phyloP scores from a whole-genome alignment of 257 asterid genomes.

The Orobanche coerulescens region DNA sequence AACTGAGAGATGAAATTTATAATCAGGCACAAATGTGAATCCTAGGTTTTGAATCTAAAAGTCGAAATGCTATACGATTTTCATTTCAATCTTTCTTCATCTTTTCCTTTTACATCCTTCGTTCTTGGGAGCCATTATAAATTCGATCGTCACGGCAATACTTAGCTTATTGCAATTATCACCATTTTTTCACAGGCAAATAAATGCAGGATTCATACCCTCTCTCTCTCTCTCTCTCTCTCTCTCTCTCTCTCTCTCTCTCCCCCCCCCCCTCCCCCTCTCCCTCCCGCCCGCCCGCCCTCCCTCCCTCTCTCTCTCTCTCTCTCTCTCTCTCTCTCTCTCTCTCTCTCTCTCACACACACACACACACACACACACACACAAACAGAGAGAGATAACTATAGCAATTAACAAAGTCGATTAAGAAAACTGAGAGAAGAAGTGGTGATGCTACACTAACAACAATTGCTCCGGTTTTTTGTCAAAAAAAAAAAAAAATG shows the following conservation, averaged over 20 bases:
- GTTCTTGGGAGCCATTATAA: not conserved
- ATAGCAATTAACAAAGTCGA: not conserved
- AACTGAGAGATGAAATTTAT: too few relatives aligned
- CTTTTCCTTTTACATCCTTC: not conserved
- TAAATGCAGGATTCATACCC: not conserved
- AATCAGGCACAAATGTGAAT: too few relatives aligned
- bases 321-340: too few relatives aligned
- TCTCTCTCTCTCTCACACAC: too few relatives aligned
- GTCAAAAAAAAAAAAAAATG: not conserved
- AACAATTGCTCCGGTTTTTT: not conserved
- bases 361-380: not conserved
- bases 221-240: too few relatives aligned
- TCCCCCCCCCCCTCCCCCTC: too few relatives aligned
- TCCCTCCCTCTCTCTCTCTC: too few relatives aligned
- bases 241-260: too few relatives aligned
- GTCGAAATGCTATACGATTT: not conserved
- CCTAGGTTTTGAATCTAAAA: too few relatives aligned
- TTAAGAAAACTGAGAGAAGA: not conserved
- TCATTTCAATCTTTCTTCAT: not conserved
- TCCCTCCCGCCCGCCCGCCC: too few relatives aligned
- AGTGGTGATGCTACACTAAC: not conserved
- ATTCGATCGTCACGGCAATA: not conserved
- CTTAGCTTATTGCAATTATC: too few relatives aligned
- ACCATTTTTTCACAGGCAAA: too few relatives aligned
- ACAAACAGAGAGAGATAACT: not conserved